Conservation (phyloP, 1,139 yeast species). For the Taphrina populina region DNA sequence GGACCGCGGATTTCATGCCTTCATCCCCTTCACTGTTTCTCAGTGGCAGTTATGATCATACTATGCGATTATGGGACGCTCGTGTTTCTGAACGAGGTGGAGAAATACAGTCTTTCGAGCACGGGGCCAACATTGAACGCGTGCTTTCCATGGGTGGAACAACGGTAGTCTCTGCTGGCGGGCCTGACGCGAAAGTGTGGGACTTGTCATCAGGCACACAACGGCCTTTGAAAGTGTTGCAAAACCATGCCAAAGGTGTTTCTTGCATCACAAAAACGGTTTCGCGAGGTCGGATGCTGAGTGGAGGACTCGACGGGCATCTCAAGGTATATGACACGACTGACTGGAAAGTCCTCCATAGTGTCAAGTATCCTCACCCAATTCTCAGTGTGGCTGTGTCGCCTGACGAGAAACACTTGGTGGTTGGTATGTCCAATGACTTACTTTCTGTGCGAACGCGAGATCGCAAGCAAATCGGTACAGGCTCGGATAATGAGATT, state of each 20-base stretch:
- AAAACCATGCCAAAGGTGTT: conserved; percentile 89
- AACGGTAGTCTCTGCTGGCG: conserved; percentile 77
- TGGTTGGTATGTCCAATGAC: conserved; percentile 91
- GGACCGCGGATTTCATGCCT: conserved; percentile 78
- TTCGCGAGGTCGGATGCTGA: conserved; percentile 69
- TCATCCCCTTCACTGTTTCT: conserved; percentile 61
- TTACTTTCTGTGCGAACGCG: conserved; percentile 83
- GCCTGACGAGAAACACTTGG: conserved; percentile 85
- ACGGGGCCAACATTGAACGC: conserved; percentile 81
- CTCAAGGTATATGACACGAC: conserved; percentile 87
- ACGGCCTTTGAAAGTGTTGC: conserved; percentile 51
- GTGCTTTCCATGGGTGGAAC: conserved; percentile 72
- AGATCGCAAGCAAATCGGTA: conserved; percentile 53
- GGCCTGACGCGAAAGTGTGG: conserved; percentile 86
- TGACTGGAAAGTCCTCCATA: conserved; percentile 86
- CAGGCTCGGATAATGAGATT: conserved; percentile 38
- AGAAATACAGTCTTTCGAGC: conserved; percentile 48
- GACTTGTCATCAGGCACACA: conserved; percentile 71
- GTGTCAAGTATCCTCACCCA: conserved; percentile 44
- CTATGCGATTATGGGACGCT: conserved; percentile 80
- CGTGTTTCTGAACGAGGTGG: conserved; percentile 55
- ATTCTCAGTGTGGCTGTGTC: conserved; percentile 34
- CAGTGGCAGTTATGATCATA: conserved; percentile 95
- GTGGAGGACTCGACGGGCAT: conserved; percentile 95
- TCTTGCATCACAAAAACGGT: conserved; percentile 62